A percentile compares a stretch with the other conserved stretches of the same genome.
Evolutionary conservation across 2,329 filamentous ascomycete species (phyloP).

Genomic region (Trichophyton equinum): DNA sequence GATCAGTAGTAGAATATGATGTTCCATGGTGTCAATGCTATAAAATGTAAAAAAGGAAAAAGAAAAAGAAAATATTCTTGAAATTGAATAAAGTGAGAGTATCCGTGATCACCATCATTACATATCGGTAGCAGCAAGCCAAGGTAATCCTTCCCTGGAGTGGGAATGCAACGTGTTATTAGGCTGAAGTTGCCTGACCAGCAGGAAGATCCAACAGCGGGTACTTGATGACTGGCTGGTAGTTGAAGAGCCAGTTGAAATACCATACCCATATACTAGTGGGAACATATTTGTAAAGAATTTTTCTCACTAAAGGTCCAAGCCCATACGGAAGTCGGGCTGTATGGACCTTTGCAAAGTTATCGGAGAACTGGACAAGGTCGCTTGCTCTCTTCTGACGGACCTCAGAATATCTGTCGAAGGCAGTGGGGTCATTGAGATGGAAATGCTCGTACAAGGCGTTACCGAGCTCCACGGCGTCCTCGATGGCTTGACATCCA

Average conservation of each 20-base stretch:
- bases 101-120: too few species aligned
- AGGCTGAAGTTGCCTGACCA: not conserved
- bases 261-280: slow-evolving; percentile 7
- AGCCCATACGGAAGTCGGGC: slow-evolving; percentile 8
- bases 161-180: not conserved
- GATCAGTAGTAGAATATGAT: too few species aligned
- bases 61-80: too few species aligned
- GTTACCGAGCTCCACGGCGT: slow-evolving; percentile 9
- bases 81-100: too few species aligned
- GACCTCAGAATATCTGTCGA: slow-evolving; percentile 6
- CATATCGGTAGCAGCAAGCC: too few species aligned
- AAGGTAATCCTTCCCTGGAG: too few species aligned
- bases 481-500: slow-evolving; percentile 10
- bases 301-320: slow-evolving; percentile 6
- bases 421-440: slow-evolving; percentile 3
- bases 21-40: too few species aligned
- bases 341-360: slow-evolving; percentile 8
- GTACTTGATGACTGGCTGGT: slow-evolving; percentile 8
- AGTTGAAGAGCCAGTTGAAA: slow-evolving; percentile 6
- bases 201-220: not conserved
- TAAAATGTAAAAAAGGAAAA: too few species aligned
- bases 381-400: slow-evolving; percentile 8
- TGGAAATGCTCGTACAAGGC: slow-evolving; percentile 7
- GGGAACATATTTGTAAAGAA: slow-evolving; percentile 8
- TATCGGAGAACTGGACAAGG: slow-evolving; percentile 6